phyloP scores from a whole-genome alignment of 441 rosid genomes.

The Gossypium laxum region DNA sequence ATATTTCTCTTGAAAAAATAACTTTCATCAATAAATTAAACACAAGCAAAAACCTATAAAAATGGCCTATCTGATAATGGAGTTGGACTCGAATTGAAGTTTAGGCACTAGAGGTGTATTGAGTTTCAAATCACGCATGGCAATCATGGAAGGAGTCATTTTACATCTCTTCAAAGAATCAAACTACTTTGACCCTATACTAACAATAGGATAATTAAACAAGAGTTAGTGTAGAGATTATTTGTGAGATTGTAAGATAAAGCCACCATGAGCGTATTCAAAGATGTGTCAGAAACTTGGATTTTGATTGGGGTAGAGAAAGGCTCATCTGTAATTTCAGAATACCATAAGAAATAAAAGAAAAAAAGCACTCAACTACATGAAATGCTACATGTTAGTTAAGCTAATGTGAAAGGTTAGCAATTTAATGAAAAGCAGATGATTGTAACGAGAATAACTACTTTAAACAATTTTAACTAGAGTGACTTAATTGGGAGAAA shows the following conservation, averaged over 20 bases:
- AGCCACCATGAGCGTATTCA: not conserved
- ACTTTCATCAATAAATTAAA: too few relatives aligned
- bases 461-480: too few relatives aligned
- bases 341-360: not conserved
- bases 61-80: not conserved
- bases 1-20: too few relatives aligned
- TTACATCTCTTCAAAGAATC: not conserved
- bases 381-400: too few relatives aligned
- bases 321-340: not conserved
- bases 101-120: not conserved
- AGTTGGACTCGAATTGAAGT: not conserved
- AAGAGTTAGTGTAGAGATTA: not conserved
- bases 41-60: not conserved
- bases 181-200: not conserved
- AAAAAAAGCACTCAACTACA: not conserved
- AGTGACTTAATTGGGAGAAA: too few relatives aligned
- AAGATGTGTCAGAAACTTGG: not conserved
- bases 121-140: not conserved
- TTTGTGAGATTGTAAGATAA: not conserved
- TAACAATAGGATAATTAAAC: not conserved
- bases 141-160: not conserved
- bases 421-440: too few relatives aligned
- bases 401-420: too few relatives aligned
- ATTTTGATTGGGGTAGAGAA: not conserved
- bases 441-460: too few relatives aligned